Evolutionary conservation across 495 filamentous ascomycete species (phyloP).

Genomic region (Cercophora newfieldiana): DNA sequence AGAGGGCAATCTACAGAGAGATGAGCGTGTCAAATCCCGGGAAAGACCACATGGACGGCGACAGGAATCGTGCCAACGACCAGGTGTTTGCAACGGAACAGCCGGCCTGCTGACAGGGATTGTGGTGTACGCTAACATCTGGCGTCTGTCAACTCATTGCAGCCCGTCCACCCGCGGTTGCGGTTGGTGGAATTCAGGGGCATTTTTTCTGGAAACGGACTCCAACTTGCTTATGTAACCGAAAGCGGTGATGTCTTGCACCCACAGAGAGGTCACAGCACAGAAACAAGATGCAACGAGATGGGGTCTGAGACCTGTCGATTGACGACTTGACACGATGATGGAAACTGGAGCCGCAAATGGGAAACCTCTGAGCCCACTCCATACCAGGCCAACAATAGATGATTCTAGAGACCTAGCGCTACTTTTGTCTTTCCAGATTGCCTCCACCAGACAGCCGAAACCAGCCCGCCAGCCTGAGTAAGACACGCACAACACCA

Average conservation of each 20-base stretch:
- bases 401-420: not conserved
- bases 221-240: not conserved
- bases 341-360: not conserved
- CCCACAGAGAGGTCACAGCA: not conserved
- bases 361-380: not conserved
- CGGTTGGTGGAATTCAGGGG: slow-evolving; percentile 9
- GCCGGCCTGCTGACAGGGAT: slow-evolving; percentile 10
- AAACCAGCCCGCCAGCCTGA: no score
- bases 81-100: slow-evolving; percentile 17
- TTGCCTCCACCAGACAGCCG: no score
- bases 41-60: slow-evolving; percentile 17
- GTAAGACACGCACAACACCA: no score
- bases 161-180: not conserved
- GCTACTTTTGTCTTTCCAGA: no score
- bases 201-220: not conserved
- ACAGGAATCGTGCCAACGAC: slow-evolving; percentile 13
- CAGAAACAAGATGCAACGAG: not conserved
- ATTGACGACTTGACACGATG: not conserved
- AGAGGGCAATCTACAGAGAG: slow-evolving; percentile 5
- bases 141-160: slow-evolving; percentile 10
- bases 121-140: not conserved
- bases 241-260: not conserved
- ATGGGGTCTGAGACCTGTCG: not conserved
- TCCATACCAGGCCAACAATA: not conserved
- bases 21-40: slow-evolving; percentile 11